Evolutionary conservation across 805 yeast genomes (phyloP), one percentile per base, ranked within the genome.

Genomic region (Blastobotrys parvus): DNA sequence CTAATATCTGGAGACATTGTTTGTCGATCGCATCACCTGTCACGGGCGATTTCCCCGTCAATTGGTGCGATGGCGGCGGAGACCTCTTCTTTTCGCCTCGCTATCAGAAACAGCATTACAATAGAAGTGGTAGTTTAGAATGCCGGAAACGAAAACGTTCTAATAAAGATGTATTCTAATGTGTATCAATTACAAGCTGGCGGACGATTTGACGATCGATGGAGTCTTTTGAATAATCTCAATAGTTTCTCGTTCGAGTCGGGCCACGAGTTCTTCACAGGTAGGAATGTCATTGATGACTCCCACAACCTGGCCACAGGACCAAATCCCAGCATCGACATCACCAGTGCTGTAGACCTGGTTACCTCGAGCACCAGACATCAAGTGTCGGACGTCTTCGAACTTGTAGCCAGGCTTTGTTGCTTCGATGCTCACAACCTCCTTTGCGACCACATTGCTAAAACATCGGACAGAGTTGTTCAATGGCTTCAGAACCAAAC

Each of bases 271-370:
- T 11, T 46, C 63, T 29, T 50, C 37, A 47, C 64, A 60, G 15
- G 59, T 52, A 20, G 63, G 64, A 31, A 59, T 48, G 40, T 60
- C 64, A 23, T 55, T 25, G 41, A 60, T 58, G 8, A 58, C 44
- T 11, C 61, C 63, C 18, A 44, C 48, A 10, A 50, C 43, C 47
- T 57, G 58, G 19, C 64, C 64, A 19, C 50, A 38, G 4, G 62
- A 51, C 64, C 64, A 60, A 44, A 60, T 53, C 4, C 64, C 64
- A 3, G 44, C 45, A 19, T 60, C 50, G 11, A 48, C 43, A 38
- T 60, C 60, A 20, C 64, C 64, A 31, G 51, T 53, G 32, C 39
- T 45, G 41, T 59, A 59, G 15, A 56, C 63, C 37, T 45, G 41
- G 17, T 48, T 46, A 20, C 64, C 64, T 8, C 57, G 45, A 2